These are phyloP conservation scores for Wickerhamomyces canadensis DNA, from an alignment of 805 yeast species.

Conservation along the genomic window DNA sequence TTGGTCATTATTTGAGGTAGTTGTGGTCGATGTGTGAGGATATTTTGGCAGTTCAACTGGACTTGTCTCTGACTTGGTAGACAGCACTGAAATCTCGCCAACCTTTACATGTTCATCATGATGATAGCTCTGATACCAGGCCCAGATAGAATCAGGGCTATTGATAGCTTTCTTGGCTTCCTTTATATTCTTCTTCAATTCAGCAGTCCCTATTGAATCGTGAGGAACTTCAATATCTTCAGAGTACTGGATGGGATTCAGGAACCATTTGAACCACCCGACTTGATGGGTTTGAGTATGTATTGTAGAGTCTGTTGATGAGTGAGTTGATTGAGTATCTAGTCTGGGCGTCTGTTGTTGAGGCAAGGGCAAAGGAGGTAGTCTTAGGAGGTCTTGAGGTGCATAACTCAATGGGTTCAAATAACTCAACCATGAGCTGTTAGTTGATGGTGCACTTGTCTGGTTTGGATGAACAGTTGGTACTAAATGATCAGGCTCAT, in stretches of 20 bases:
- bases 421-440: constrained; percentile 3
- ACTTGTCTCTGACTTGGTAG: constrained; percentile 16
- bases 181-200: constrained; percentile 13
- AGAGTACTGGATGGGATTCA: constrained; percentile 1
- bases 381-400: neutral
- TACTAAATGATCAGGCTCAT: no score
- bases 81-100: constrained; percentile 20
- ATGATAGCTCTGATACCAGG: constrained; percentile 19
- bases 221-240: constrained; percentile 9
- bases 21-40: constrained; percentile 6
- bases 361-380: neutral
- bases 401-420: constrained; percentile 6
- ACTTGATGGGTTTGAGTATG: neutral
- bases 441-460: neutral
- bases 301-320: constrained; percentile 1
- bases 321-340: constrained; percentile 3
- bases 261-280: constrained; percentile 17
- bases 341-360: neutral
- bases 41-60: constrained; percentile 17
- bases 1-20: neutral
- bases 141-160: constrained; percentile 19
- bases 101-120: neutral
- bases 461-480: no score
- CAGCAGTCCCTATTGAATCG: constrained; percentile 11
- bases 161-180: constrained; percentile 16